Evolutionary conservation across 257 asterid genomes (phyloP), one percentile per base, ranked within the genome.

Genomic region (Anisodus tanguticus): DNA sequence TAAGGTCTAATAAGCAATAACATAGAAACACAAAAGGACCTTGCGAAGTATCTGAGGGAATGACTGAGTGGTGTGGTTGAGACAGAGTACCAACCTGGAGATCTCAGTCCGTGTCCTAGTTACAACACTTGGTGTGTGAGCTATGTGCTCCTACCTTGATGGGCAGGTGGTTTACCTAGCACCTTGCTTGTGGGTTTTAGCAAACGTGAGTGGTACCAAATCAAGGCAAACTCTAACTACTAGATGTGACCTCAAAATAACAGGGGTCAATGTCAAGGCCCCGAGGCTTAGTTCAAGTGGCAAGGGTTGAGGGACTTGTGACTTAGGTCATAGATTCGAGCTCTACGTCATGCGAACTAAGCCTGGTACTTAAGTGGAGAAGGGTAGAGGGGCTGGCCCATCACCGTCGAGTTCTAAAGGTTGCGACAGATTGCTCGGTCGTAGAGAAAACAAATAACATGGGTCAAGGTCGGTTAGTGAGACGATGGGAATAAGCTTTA

Each of bases 71-170:
- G 62, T 22, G 62, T 51, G 62, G 63, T 22, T 2, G 63, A 19
- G 22, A 76, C 43, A 2, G 3, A 76, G 22, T 26, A 76, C 62
- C 63, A 51, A 22, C 19, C 47, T 12, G 22, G 63, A 51, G 63
- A 51, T 76, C 47, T 47, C 4, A 76, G 60, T 51, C n/a, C 10
- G 8, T 26, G 39, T 76, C 81, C 45, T 51, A 51, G 64, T 12
- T 76, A 51, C 26, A 49, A 51, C 63, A 51, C 47, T 55, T 26
- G 6, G 45, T 13, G 81, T 22, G 57, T 49, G 45, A 49, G 19
- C 22, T 19, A 74, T 22, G 60, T 10, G 81, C 62, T 74, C 81
- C 22, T 11, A 49, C 81, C 19, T 74, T 74, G 15, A 62, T 74
- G 7, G 62, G 62, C 11, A 6, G 41, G 6, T 74, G 41, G 6